These are phyloP conservation scores for Boletus nobilissimus DNA, from an alignment of 1,284 basidiomycete species.

Conservation along the genomic window DNA sequence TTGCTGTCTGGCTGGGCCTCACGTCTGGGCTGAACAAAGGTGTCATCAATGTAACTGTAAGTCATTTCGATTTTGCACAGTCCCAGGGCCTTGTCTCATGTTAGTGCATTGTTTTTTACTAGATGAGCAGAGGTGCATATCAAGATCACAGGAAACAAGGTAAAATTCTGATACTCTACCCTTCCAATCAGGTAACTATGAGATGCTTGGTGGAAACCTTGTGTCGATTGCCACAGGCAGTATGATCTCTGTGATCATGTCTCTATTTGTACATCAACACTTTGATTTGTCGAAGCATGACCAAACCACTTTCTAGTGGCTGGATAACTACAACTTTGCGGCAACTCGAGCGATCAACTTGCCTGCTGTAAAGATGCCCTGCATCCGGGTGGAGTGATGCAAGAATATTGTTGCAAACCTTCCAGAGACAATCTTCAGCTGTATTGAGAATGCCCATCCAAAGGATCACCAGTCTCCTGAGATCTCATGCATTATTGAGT, in stretches of 20 bases:
- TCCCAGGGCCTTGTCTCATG: constrained; percentile 1
- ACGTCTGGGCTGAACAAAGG: constrained; percentile 76
- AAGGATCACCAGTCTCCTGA: constrained; percentile 50
- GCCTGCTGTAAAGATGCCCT: constrained; percentile 55
- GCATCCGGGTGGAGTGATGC: constrained; percentile 69
- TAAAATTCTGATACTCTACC: constrained; percentile 5
- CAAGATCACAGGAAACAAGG: background rate
- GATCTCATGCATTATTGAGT: constrained; percentile 59
- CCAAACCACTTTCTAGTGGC: constrained; percentile 60
- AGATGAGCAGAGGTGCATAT: constrained; percentile 62
- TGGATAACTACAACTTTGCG: constrained; percentile 84
- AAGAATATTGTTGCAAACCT: constrained; percentile 57
- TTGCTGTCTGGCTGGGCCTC: constrained; percentile 88
- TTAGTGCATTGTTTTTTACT: background rate
- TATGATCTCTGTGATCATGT: constrained; percentile 75
- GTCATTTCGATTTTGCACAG: background rate
- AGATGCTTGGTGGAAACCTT: constrained; percentile 90
- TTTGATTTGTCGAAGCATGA: background rate
- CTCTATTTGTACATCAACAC: constrained; percentile 51
- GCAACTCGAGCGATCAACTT: constrained; percentile 80
- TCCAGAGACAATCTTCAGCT: constrained; percentile 44
- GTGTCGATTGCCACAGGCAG: constrained; percentile 86
- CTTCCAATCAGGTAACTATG: constrained; percentile 67
- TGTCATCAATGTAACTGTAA: constrained; percentile 76
- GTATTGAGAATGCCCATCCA: constrained; percentile 36